These are phyloP conservation scores for Talaromyces pinophilus DNA, from an alignment of 2,329 filamentous ascomycete genomes.

Conservation along the genomic window DNA sequence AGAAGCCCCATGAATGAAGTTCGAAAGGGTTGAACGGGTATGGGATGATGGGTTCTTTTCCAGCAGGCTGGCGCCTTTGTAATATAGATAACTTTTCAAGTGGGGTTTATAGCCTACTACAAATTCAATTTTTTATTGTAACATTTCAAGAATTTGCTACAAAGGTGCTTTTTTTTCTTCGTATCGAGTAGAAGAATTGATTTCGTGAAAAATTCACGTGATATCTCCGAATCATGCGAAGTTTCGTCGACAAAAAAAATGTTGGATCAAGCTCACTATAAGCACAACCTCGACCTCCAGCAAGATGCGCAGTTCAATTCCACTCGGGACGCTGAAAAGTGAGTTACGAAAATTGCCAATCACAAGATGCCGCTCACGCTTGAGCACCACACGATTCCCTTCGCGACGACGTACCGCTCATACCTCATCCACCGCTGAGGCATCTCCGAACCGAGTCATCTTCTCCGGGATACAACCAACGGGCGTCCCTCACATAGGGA, in stretches of 20 bases:
- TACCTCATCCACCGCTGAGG: neutral
- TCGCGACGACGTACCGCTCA: conserved; percentile 14
- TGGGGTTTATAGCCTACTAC: conserved; percentile 8
- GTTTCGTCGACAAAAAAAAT: conserved; percentile 5
- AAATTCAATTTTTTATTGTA: conserved; percentile 6
- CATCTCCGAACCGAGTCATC: conserved; percentile 54
- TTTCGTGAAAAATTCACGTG: conserved; percentile 12
- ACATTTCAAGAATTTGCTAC: neutral
- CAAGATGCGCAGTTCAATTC: conserved; percentile 10
- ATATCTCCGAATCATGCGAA: conserved; percentile 15
- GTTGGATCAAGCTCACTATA: neutral
- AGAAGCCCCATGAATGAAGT: conserved; percentile 39
- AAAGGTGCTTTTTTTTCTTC: neutral
- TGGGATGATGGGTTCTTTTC: neutral
- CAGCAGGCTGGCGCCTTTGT: conserved; percentile 16
- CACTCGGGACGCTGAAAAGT: neutral
- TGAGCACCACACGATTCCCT: neutral
- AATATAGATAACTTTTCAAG: conserved; percentile 10
- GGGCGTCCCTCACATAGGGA: conserved; percentile 88
- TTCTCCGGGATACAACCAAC: conserved; percentile 99
- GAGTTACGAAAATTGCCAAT: neutral
- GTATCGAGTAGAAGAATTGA: neutral
- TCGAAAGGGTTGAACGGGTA: conserved; percentile 29
- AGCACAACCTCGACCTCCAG: neutral
- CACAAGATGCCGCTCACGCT: neutral